Evolutionary conservation across 1,284 basidiomycete genomes (phyloP).

Genomic region (Pterulicium gracile): DNA sequence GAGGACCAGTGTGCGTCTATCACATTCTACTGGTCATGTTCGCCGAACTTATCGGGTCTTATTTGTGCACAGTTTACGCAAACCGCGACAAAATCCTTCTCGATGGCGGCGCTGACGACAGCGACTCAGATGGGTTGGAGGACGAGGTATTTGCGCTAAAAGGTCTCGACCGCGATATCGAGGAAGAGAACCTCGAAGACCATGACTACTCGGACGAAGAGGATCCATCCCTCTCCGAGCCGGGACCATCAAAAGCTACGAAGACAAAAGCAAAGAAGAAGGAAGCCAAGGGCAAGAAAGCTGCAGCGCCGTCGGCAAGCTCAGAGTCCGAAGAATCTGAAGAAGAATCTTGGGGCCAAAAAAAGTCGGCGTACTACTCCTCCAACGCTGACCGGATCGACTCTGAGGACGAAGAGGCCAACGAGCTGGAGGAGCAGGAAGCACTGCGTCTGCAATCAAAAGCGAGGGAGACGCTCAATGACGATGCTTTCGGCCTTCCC

Average conservation of each 20-base stretch:
- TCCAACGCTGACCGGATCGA: conserved; percentile 74
- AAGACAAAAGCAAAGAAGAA: conserved; percentile 27
- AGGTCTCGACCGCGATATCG: conserved; percentile 36
- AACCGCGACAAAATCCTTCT: conserved; percentile 73
- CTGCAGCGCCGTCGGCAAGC: conserved; percentile 11
- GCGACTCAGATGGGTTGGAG: conserved; percentile 34
- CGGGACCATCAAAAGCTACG: conserved; percentile 20
- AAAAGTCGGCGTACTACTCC: conserved; percentile 74
- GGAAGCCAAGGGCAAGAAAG: conserved; percentile 21
- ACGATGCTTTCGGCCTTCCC: conserved; percentile 76
- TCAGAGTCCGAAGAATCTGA: conserved; percentile 35
- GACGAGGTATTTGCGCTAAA: conserved; percentile 69
- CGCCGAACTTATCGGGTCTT: conserved; percentile 6
- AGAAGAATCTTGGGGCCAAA: conserved; percentile 75
- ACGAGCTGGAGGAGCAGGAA: conserved; percentile 84
- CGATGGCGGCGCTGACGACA: conserved; percentile 35
- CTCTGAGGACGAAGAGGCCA: conserved; percentile 78
- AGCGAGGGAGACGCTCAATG: conserved; percentile 59
- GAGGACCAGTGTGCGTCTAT: conserved; percentile 60
- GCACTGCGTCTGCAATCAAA: conserved; percentile 74
- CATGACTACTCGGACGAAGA: conserved; percentile 22
- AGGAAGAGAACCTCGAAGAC: conserved; percentile 39
- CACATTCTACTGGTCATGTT: conserved; percentile 2
- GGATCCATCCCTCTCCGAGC: conserved; percentile 15
- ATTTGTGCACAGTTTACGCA: conserved; percentile 41